Conservation (phyloP, 371 early-diverging fungal genomes). For the Mucor ambiguus region DNA sequence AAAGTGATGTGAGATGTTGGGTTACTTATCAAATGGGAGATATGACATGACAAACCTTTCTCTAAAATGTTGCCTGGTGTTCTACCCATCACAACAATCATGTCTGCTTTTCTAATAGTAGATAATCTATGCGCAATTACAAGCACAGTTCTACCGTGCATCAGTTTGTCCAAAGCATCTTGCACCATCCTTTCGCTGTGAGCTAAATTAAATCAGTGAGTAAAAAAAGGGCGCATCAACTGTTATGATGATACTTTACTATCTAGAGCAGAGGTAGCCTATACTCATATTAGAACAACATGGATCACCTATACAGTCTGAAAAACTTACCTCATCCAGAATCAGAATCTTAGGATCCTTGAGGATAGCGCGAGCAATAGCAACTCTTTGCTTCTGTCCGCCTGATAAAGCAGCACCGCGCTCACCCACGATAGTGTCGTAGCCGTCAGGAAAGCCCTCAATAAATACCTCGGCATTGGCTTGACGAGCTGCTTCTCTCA, state of each 20-base stretch:
- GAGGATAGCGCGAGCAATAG: constrained; percentile 74
- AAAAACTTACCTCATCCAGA: neutral
- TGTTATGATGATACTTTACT: constrained; percentile 28
- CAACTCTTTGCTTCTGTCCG: constrained; percentile 87
- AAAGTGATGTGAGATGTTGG: neutral
- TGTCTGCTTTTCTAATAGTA: constrained; percentile 72
- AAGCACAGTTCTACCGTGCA: constrained; percentile 73
- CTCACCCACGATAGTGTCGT: constrained; percentile 69
- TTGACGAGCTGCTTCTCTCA: constrained; percentile 64
- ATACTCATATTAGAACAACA: constrained; percentile 74
- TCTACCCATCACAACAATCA: constrained; percentile 68
- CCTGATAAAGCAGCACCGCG: constrained; percentile 74
- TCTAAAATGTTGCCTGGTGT: constrained; percentile 66
- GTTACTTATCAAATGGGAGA: neutral
- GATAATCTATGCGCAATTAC: constrained; percentile 81
- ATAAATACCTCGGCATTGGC: constrained; percentile 80
- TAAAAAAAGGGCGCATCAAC: neutral
- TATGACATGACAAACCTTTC: constrained; percentile 39
- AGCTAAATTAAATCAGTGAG: constrained; percentile 26
- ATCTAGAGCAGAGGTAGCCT: constrained; percentile 74
- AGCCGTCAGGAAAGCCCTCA: constrained; percentile 64
- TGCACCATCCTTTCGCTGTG: constrained; percentile 75
- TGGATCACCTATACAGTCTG: neutral
- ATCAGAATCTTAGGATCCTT: constrained; percentile 59
- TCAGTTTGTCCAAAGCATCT: constrained; percentile 66